A percentile compares a stretch with the other conserved stretches of the same genome.
These are phyloP conservation scores for Pittosporum tobira DNA, from an alignment of 129 eudicot genomes.

Conservation along the genomic window DNA sequence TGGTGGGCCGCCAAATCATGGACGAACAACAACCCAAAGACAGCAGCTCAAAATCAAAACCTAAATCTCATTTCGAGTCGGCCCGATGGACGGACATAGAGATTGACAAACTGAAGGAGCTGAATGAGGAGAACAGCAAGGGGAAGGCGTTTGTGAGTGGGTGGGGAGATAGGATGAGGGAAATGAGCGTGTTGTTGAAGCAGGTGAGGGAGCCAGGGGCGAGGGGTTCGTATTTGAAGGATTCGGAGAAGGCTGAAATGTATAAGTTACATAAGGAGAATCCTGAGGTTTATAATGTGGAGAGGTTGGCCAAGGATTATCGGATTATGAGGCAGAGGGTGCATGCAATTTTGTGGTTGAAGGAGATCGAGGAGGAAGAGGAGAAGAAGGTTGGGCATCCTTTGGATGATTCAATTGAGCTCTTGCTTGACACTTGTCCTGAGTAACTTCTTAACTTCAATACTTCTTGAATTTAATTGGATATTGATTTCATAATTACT, in stretches of 20 bases:
- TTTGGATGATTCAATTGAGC: slow-evolving; percentile 76
- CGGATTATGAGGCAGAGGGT: slow-evolving; percentile 89
- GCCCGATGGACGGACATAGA: slow-evolving; percentile 32
- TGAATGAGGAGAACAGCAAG: slow-evolving; percentile 29
- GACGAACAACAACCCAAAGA: background rate
- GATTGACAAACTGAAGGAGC: slow-evolving; percentile 19
- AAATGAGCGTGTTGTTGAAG: slow-evolving; percentile 47
- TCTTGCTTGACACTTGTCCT: slow-evolving; percentile 62
- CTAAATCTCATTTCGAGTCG: slow-evolving; percentile 14
- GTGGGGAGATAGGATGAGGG: slow-evolving; percentile 45
- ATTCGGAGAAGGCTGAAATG: slow-evolving; percentile 83
- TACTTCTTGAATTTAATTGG: slow-evolving; percentile 3
- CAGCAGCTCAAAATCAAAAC: too few species aligned
- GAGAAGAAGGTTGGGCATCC: slow-evolving; percentile 79
- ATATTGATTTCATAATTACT: too few species aligned
- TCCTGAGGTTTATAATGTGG: slow-evolving; percentile 77
- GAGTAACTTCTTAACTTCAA: slow-evolving; percentile 44
- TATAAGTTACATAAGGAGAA: slow-evolving; percentile 76
- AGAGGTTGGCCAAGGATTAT: slow-evolving; percentile 72
- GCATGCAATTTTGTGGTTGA: slow-evolving; percentile 84
- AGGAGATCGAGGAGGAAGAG: slow-evolving; percentile 71
- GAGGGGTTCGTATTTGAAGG: slow-evolving; percentile 76
- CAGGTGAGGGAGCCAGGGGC: slow-evolving; percentile 90
- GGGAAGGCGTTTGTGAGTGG: slow-evolving; percentile 31
- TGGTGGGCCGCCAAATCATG: slow-evolving; percentile 38